Evolutionary conservation across 371 early-diverging fungal species (phyloP).

Genomic region (Mucor plumbeus): DNA sequence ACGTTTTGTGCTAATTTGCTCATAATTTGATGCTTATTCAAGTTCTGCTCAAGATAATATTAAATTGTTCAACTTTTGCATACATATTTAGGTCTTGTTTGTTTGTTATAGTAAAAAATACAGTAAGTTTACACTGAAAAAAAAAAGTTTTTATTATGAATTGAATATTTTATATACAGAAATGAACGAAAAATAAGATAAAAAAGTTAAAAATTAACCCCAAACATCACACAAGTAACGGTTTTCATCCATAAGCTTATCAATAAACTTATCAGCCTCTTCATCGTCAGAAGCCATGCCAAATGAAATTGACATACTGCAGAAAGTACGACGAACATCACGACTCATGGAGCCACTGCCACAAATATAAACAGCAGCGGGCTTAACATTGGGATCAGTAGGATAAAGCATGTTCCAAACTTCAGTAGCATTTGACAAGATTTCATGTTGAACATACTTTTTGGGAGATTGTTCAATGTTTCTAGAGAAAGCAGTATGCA

Average conservation of each 20-base stretch:
- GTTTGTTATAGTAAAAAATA: too few species aligned
- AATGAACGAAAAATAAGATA: too few species aligned
- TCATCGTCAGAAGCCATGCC: slow-evolving; percentile 36
- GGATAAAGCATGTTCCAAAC: slow-evolving; percentile 39
- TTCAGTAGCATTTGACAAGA: slow-evolving; percentile 41
- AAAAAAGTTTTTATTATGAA: too few species aligned
- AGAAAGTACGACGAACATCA: slow-evolving; percentile 50
- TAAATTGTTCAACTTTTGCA: too few species aligned
- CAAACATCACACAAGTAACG: slow-evolving; percentile 58
- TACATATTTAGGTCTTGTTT: too few species aligned
- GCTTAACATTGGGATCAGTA: slow-evolving; percentile 17
- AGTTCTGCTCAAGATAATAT: too few species aligned
- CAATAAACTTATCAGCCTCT: slow-evolving; percentile 38
- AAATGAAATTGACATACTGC: slow-evolving; percentile 42
- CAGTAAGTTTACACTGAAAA: too few species aligned
- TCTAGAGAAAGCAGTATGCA: slow-evolving; percentile 79
- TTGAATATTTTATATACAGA: too few species aligned
- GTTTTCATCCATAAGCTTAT: slow-evolving; percentile 35
- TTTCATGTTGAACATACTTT: slow-evolving; percentile 52
- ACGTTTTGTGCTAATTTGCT: too few species aligned
- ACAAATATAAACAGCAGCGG: slow-evolving; percentile 47
- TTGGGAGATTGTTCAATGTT: slow-evolving; percentile 30
- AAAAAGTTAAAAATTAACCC: slow-evolving; percentile 36
- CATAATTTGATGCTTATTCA: too few species aligned
- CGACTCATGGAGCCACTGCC: slow-evolving; percentile 54